These are phyloP conservation scores for Aegilops tauschii DNA, from an alignment of 176 grass and related monocot genomes.

Conservation along the genomic window DNA sequence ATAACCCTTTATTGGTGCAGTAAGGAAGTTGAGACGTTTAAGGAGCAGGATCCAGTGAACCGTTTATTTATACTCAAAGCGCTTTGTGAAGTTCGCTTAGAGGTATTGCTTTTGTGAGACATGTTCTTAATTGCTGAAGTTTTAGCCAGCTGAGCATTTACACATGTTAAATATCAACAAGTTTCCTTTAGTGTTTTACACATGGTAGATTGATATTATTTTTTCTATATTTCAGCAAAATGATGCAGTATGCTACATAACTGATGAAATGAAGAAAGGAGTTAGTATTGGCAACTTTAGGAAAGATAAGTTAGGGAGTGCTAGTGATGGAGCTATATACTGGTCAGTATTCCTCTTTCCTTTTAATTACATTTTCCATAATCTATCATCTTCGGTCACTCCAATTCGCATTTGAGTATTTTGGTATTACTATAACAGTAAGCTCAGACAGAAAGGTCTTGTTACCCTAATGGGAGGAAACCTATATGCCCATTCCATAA, in stretches of 20 bases:
- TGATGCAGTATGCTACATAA: slow-evolving; percentile 67
- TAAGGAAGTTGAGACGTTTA: slow-evolving; percentile 64
- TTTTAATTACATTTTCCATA: slow-evolving; percentile 8
- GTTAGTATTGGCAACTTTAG: slow-evolving; percentile 57
- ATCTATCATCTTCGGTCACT: slow-evolving; percentile 28
- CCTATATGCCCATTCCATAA: background rate
- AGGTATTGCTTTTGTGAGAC: slow-evolving; percentile 43
- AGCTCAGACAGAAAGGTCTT: background rate
- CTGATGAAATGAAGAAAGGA: slow-evolving; percentile 76
- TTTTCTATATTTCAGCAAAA: slow-evolving; percentile 60
- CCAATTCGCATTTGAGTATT: slow-evolving; percentile 5
- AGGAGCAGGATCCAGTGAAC: slow-evolving; percentile 57
- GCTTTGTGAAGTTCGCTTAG: slow-evolving; percentile 81
- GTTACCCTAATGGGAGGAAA: background rate
- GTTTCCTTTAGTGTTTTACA: background rate
- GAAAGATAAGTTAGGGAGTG: slow-evolving; percentile 62
- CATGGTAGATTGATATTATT: slow-evolving; percentile 12
- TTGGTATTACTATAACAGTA: slow-evolving; percentile 13
- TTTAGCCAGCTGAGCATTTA: slow-evolving; percentile 23
- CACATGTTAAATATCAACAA: slow-evolving; percentile 15
- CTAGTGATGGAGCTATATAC: slow-evolving; percentile 54
- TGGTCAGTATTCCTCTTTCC: slow-evolving; percentile 52
- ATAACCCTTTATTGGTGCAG: slow-evolving; percentile 42
- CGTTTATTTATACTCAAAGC: slow-evolving; percentile 88
- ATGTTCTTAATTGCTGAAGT: background rate